Conservation (phyloP, 176 grass and related monocot genomes). For the Eragrostis nindensis region DNA sequence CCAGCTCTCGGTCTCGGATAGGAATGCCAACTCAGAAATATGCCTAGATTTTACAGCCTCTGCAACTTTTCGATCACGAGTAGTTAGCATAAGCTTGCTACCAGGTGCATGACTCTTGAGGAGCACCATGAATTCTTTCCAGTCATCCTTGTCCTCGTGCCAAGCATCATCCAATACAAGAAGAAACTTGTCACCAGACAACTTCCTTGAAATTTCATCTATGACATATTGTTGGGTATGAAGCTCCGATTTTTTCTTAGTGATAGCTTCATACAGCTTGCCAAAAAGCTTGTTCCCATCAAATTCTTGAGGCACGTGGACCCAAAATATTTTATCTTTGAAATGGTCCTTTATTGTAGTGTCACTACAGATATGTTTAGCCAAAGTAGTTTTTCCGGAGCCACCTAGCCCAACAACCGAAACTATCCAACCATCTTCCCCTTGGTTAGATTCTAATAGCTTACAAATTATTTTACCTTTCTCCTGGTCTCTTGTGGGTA, state of each 20-base stretch:
- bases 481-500: constrained; percentile 11
- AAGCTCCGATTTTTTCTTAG: not conserved
- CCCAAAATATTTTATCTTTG: not conserved
- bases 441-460: not conserved
- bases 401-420: constrained; percentile 39
- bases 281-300: not conserved
- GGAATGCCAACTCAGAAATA: not conserved
- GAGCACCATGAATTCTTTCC: not conserved
- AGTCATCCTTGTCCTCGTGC: not conserved
- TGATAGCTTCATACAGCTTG: not conserved
- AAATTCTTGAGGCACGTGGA: constrained; percentile 35
- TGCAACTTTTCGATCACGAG: constrained; percentile 7
- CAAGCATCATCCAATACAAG: constrained; percentile 49
- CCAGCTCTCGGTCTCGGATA: constrained; percentile 16
- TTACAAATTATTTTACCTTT: not conserved
- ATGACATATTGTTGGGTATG: not conserved
- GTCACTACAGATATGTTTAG: not conserved
- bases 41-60: not conserved
- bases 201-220: not conserved
- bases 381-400: constrained; percentile 42
- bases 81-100: constrained; percentile 36
- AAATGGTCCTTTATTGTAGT: not conserved
- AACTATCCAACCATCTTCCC: not conserved
- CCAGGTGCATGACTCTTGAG: not conserved
- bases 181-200: not conserved